Conservation (phyloP, 2,329 filamentous ascomycete species). For the Diaporthe citrichinensis region DNA sequence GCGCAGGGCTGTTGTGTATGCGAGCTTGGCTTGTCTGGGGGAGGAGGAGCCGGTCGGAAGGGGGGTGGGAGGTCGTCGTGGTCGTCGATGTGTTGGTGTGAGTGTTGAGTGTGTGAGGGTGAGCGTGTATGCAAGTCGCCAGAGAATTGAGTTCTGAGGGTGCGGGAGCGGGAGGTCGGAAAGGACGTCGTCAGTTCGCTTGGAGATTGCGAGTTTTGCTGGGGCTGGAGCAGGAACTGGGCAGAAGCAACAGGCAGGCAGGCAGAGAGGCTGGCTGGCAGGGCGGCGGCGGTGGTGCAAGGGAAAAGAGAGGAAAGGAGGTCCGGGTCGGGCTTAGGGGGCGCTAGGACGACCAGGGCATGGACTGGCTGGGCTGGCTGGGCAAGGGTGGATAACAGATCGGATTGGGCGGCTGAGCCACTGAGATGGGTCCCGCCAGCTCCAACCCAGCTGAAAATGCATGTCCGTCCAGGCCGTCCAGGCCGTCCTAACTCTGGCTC, state of each 20-base stretch:
- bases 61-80: constrained; percentile 6
- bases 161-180: constrained; percentile 6
- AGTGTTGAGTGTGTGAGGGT: not conserved
- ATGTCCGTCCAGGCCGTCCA: constrained; percentile 5
- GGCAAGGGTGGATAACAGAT: constrained; percentile 18
- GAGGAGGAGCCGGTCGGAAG: not conserved
- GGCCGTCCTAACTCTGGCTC: constrained; percentile 9
- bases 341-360: constrained; percentile 29
- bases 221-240: constrained; percentile 17
- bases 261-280: not conserved
- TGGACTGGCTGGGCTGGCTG: constrained; percentile 14
- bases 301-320: constrained; percentile 1
- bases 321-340: constrained; percentile 23
- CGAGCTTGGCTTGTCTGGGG: constrained; percentile 14
- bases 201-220: constrained; percentile 36
- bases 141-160: constrained; percentile 36
- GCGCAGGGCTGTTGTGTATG: constrained; percentile 22
- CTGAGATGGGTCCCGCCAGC: constrained; percentile 20
- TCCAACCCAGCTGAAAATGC: constrained; percentile 13
- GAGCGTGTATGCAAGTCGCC: not conserved
- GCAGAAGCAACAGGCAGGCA: not conserved
- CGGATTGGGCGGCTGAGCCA: constrained; percentile 35
- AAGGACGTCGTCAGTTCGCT: constrained; percentile 16
- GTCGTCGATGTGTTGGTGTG: constrained; percentile 27
- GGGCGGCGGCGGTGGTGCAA: not conserved